Percentiles rank a stretch among this genome's conserved stretches.
Evolutionary conservation across 2,329 filamentous ascomycete species (phyloP).

Genomic region (Fusarium tanahbumbuense): DNA sequence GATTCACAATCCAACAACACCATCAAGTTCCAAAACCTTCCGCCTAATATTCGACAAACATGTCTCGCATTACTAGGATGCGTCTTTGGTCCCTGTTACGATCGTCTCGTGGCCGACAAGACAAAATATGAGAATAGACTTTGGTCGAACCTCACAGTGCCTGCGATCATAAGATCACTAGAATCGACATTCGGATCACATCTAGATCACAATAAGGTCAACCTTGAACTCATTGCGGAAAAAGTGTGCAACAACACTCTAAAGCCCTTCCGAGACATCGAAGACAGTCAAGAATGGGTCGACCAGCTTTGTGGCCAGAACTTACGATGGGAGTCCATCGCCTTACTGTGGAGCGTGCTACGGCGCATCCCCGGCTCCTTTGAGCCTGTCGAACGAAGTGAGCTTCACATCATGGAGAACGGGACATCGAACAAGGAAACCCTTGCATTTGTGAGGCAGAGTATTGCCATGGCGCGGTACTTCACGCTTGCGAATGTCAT

Average conservation of each 20-base stretch:
- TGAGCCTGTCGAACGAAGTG: neutral
- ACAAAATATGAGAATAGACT: conserved; percentile 3
- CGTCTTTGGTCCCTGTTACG: neutral
- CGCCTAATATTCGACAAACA: neutral
- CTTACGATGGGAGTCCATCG: conserved; percentile 4
- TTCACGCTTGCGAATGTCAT: conserved; percentile 1
- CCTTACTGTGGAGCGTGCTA: conserved; percentile 10
- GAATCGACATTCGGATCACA: neutral
- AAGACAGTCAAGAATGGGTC: conserved; percentile 3
- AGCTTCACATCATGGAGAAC: neutral
- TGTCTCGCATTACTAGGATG: neutral
- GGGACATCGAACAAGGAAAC: neutral
- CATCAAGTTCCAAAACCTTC: neutral
- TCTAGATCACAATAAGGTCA: accelerated
- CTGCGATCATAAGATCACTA: neutral
- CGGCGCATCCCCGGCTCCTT: neutral
- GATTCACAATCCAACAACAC: neutral
- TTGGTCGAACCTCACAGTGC: conserved; percentile 12
- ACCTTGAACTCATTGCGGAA: neutral
- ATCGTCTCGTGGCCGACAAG: neutral
- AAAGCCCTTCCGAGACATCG: neutral
- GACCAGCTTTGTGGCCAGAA: conserved; percentile 9
- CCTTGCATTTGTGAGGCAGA: neutral
- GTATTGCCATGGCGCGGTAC: neutral
- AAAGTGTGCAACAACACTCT: neutral